Evolutionary conservation across 352 stramenopile species (phyloP).

Genomic region (Plasmopara muralis): DNA sequence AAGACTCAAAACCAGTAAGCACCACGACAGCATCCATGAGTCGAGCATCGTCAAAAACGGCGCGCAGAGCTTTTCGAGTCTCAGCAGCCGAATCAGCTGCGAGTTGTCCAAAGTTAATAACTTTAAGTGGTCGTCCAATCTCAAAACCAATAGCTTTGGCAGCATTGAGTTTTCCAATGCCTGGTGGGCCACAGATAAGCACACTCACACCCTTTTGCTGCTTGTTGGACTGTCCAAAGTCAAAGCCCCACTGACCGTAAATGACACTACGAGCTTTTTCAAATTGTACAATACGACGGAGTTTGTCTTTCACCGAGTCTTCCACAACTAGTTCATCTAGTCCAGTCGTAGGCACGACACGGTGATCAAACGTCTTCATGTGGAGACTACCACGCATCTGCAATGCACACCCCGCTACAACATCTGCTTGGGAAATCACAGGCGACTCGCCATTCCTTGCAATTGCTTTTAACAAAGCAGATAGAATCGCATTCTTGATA

Average conservation of each 20-base stretch:
- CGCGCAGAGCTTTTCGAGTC: slow-evolving; percentile 62
- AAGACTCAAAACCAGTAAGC: slow-evolving; percentile 83
- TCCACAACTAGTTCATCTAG: slow-evolving; percentile 72
- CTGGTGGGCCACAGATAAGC: slow-evolving; percentile 57
- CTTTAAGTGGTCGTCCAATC: slow-evolving; percentile 72
- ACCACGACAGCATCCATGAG: slow-evolving; percentile 84
- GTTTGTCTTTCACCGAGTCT: slow-evolving; percentile 51
- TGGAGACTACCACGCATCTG: slow-evolving; percentile 85
- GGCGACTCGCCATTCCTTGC: slow-evolving; percentile 43
- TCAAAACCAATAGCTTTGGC: slow-evolving; percentile 82
- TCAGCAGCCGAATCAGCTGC: slow-evolving; percentile 69
- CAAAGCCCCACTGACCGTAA: slow-evolving; percentile 82
- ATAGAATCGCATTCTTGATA: slow-evolving; percentile 89
- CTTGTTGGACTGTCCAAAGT: slow-evolving; percentile 72
- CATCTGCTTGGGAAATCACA: slow-evolving; percentile 69
- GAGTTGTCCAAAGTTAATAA: slow-evolving; percentile 74
- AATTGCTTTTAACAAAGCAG: slow-evolving; percentile 73
- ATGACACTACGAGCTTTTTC: slow-evolving; percentile 82
- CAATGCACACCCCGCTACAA: slow-evolving; percentile 71
- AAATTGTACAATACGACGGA: slow-evolving; percentile 69
- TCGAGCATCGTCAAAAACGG: slow-evolving; percentile 81
- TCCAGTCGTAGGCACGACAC: slow-evolving; percentile 68
- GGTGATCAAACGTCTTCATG: slow-evolving; percentile 87
- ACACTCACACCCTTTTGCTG: slow-evolving; percentile 82
- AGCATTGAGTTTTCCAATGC: slow-evolving; percentile 70